Percentiles rank a stretch among this genome's conserved stretches.
Evolutionary conservation across 306 rosid species (phyloP).

Genomic region (Prinsepia uniflora): DNA sequence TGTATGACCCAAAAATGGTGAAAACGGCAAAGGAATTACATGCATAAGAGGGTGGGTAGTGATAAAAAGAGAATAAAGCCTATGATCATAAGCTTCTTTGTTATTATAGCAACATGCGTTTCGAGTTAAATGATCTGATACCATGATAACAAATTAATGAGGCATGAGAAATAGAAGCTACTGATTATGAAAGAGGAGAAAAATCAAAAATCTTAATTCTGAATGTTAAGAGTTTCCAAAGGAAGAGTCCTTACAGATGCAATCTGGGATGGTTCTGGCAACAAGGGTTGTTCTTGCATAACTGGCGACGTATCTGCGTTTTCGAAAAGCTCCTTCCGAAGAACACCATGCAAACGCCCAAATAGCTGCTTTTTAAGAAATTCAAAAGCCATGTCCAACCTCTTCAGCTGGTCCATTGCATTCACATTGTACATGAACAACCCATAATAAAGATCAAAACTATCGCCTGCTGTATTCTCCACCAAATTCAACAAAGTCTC

Average conservation of each 20-base stretch:
- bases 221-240: conserved; percentile 25
- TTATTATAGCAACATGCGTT: too few species aligned
- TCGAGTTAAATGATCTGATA: too few species aligned
- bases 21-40: too few species aligned
- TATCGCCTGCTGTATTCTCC: conserved; percentile 79
- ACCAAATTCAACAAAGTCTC: conserved; percentile 77
- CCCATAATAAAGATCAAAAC: conserved; percentile 88
- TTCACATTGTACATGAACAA: conserved; percentile 78
- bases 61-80: too few species aligned
- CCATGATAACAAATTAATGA: too few species aligned
- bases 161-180: too few species aligned
- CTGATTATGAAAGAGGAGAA: too few species aligned
- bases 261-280: conserved; percentile 36
- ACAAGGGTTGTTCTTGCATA: conserved; percentile 29
- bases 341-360: conserved; percentile 57
- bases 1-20: too few species aligned
- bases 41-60: too few species aligned
- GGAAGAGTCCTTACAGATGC: conserved; percentile 26
- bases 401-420: conserved; percentile 76
- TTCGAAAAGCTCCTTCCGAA: conserved; percentile 52
- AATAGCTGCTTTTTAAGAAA: conserved; percentile 72
- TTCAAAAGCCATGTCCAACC: conserved; percentile 60
- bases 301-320: conserved; percentile 29
- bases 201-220: not conserved
- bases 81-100: too few species aligned